Conservation (phyloP, 2,329 filamentous ascomycete species). For the Amylocarpus encephaloides region DNA sequence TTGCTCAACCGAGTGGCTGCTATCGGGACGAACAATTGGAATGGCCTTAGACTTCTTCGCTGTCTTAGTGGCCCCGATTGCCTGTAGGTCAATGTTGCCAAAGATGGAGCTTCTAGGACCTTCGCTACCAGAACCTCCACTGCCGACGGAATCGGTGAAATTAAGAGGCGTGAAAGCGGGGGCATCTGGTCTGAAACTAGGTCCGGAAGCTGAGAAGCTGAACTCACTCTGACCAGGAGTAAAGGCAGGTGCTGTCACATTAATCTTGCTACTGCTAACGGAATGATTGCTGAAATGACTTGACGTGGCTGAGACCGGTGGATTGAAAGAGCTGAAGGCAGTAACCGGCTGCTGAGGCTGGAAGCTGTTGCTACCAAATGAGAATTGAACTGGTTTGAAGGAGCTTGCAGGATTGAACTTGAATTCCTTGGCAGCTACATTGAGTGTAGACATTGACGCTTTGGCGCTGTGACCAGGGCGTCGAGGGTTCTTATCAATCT, state of each 20-base stretch:
- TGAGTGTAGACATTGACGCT: constrained; percentile 70
- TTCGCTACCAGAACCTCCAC: constrained; percentile 41
- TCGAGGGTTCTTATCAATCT: constrained; percentile 30
- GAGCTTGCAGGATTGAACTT: constrained; percentile 54
- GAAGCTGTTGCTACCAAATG: constrained; percentile 41
- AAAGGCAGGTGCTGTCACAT: constrained; percentile 64
- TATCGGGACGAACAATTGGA: constrained; percentile 67
- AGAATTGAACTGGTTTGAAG: constrained; percentile 47
- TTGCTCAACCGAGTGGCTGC: constrained; percentile 37
- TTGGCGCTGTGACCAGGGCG: constrained; percentile 59
- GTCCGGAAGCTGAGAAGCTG: constrained; percentile 60
- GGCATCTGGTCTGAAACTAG: constrained; percentile 69
- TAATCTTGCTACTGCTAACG: constrained; percentile 47
- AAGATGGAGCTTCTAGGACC: constrained; percentile 51
- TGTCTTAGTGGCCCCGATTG: constrained; percentile 57
- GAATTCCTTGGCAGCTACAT: constrained; percentile 85
- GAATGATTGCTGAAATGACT: constrained; percentile 26
- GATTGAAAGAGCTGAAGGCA: constrained; percentile 20
- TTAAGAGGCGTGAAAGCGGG: constrained; percentile 63
- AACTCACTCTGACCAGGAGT: constrained; percentile 60
- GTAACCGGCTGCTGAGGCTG: constrained; percentile 35
- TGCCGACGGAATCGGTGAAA: constrained; percentile 43
- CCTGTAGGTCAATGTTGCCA: constrained; percentile 58
- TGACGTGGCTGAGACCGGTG: constrained; percentile 34
- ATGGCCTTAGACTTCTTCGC: constrained; percentile 74